phyloP scores from a whole-genome alignment of 1,284 basidiomycete genomes.

The Cryptococcus maquisensis region DNA sequence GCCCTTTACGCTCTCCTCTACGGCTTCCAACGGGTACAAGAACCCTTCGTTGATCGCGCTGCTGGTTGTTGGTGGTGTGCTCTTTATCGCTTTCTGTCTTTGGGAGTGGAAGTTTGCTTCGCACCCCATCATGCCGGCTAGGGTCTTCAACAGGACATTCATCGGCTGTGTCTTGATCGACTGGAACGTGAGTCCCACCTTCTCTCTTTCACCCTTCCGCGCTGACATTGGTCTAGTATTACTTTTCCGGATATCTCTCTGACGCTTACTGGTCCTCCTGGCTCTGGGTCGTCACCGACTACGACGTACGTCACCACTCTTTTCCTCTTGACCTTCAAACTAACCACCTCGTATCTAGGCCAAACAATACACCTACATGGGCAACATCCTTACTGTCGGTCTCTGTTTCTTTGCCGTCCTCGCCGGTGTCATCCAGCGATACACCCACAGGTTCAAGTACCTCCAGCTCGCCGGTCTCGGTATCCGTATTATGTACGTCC shows the following conservation, averaged over 20 bases:
- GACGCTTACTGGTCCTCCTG: constrained; percentile 47
- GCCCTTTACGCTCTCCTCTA: constrained; percentile 42
- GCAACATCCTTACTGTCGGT: constrained; percentile 39
- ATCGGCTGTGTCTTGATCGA: neutral
- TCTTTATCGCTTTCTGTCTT: constrained; percentile 42
- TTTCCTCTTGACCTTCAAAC: neutral
- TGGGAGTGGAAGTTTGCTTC: constrained; percentile 46
- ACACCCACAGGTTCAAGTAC: constrained; percentile 50
- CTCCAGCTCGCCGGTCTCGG: constrained; percentile 33
- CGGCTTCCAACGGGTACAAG: constrained; percentile 38
- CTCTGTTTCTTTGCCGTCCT: constrained; percentile 44
- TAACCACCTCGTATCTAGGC: neutral
- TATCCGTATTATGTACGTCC: constrained; percentile 28
- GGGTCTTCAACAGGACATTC: constrained; percentile 49
- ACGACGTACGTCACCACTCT: constrained; percentile 14
- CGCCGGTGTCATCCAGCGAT: constrained; percentile 45
- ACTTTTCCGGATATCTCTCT: constrained; percentile 41
- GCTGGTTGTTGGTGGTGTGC: constrained; percentile 44
- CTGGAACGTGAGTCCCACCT: neutral
- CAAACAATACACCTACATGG: constrained; percentile 33
- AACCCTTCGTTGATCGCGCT: constrained; percentile 51
- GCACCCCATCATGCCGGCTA: constrained; percentile 47
- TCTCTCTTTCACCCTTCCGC: neutral
- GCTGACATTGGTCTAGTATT: constrained; percentile 18
- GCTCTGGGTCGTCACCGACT: constrained; percentile 43